A percentile compares a stretch with the other conserved stretches of the same genome.
phyloP scores from a whole-genome alignment of 2,329 filamentous ascomycete genomes.

The Fusarium irregulare region DNA sequence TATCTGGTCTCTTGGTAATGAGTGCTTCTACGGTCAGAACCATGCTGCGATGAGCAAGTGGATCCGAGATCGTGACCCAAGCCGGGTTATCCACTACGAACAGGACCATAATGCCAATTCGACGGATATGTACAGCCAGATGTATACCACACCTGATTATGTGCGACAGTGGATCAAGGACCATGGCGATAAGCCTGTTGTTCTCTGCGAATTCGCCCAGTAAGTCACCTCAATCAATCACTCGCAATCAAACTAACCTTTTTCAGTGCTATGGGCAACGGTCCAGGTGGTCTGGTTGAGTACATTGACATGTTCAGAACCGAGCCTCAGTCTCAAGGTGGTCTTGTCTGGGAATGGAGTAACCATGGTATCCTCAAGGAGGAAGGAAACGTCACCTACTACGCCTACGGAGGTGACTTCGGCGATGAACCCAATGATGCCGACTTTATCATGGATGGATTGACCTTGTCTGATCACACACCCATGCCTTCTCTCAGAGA shows the following conservation, averaged over 20 bases:
- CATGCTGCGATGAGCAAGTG: slow-evolving; percentile 75
- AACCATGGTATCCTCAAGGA: slow-evolving; percentile 56
- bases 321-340: slow-evolving; percentile 65
- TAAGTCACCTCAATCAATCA: neutral
- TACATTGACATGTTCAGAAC: slow-evolving; percentile 74
- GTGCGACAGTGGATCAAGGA: slow-evolving; percentile 8
- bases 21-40: slow-evolving; percentile 76
- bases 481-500: slow-evolving; percentile 22
- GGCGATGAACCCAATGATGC: slow-evolving; percentile 69
- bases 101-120: slow-evolving; percentile 67
- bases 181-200: slow-evolving; percentile 60
- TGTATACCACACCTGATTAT: slow-evolving; percentile 68
- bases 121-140: slow-evolving; percentile 72
- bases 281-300: slow-evolving; percentile 73
- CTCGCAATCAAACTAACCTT: neutral
- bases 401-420: slow-evolving; percentile 70
- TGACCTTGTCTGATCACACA: slow-evolving; percentile 43
- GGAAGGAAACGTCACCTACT: neutral
- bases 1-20: slow-evolving; percentile 79
- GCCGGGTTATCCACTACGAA: slow-evolving; percentile 72
- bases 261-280: slow-evolving; percentile 74
- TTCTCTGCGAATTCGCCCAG: slow-evolving; percentile 66
- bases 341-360: slow-evolving; percentile 74
- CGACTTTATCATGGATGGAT: slow-evolving; percentile 69
- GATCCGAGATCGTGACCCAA: slow-evolving; percentile 67